Evolutionary conservation across 305 asterid genomes (phyloP).

Genomic region (Striga hermonthica): DNA sequence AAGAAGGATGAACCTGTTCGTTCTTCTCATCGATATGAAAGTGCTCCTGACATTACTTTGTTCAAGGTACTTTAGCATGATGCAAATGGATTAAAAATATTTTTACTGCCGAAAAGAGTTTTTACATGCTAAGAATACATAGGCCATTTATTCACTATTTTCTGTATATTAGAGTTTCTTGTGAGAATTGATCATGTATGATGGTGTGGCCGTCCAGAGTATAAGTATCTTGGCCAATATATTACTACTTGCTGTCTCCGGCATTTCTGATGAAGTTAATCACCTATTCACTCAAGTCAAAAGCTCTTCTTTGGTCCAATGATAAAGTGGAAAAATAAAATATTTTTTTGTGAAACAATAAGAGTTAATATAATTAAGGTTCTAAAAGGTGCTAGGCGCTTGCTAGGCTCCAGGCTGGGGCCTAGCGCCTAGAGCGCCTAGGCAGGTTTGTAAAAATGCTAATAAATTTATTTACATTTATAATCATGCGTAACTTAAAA

Average conservation of each 20-base stretch:
- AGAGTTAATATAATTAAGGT: background rate
- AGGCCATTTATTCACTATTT: slow-evolving; percentile 9
- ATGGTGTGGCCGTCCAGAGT: slow-evolving; percentile 19
- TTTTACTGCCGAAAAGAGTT: slow-evolving; percentile 19
- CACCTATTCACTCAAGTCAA: slow-evolving; percentile 7
- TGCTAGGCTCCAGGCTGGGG: too few relatives aligned
- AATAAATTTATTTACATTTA: too few relatives aligned
- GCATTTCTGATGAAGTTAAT: slow-evolving; percentile 2
- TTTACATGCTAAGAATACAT: slow-evolving; percentile 22
- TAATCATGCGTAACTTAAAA: too few relatives aligned
- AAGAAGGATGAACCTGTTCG: slow-evolving; percentile 90
- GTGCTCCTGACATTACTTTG: slow-evolving; percentile 88
- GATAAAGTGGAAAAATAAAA: slow-evolving; percentile 3
- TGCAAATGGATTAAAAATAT: slow-evolving; percentile 14
- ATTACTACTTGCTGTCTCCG: slow-evolving; percentile 8
- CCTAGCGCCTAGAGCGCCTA: too few relatives aligned
- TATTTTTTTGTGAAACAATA: slow-evolving; percentile 10
- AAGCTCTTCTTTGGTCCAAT: background rate
- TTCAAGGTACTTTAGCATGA: slow-evolving; percentile 65
- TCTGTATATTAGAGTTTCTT: slow-evolving; percentile 20
- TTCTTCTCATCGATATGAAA: slow-evolving; percentile 87
- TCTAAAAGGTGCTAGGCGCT: too few relatives aligned
- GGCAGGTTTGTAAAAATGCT: too few relatives aligned
- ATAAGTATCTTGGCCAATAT: slow-evolving; percentile 2
- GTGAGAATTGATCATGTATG: slow-evolving; percentile 4